Evolutionary conservation across 495 filamentous ascomycete genomes (phyloP).

Genomic region (Penicillium psychrofluorescens): DNA sequence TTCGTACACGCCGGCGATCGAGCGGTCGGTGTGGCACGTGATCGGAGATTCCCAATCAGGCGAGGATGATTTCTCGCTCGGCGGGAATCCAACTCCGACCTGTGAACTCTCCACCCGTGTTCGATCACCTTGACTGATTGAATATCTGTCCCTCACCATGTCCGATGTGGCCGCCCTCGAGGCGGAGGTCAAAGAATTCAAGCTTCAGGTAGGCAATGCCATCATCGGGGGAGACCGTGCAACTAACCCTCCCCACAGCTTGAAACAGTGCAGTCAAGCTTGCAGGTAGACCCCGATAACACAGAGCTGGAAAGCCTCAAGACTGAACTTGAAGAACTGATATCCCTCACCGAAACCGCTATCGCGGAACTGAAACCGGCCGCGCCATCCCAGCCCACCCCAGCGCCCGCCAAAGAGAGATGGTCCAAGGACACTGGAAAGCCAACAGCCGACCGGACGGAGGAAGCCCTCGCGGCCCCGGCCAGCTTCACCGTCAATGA

Average conservation of each 20-base stretch:
- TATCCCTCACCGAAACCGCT: conserved; percentile 66
- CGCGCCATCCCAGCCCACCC: conserved; percentile 36
- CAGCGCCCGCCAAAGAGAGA: conserved; percentile 51
- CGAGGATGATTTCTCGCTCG: no score
- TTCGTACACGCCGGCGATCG: no score
- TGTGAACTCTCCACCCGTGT: not conserved
- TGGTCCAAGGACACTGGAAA: conserved; percentile 58
- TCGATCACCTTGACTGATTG: not conserved
- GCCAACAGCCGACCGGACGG: conserved; percentile 29
- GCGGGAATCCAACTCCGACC: not conserved
- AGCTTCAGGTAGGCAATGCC: conserved; percentile 72
- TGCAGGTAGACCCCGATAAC: conserved; percentile 79
- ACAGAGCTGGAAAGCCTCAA: conserved; percentile 72
- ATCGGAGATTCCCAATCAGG: no score
- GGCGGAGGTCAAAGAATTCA: conserved; percentile 74
- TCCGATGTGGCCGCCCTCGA: conserved; percentile 58
- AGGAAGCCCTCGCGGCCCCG: conserved; percentile 32
- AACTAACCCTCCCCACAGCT: conserved; percentile 42
- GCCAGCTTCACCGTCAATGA: conserved; percentile 80
- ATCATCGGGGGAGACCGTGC: conserved; percentile 56
- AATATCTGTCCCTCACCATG: conserved; percentile 28
- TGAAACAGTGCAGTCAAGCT: conserved; percentile 66
- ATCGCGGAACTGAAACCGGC: conserved; percentile 72
- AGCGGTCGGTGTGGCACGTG: no score
- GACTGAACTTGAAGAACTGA: conserved; percentile 76